Conservation (phyloP, 2,329 filamentous ascomycete genomes). For the Claviceps monticola region DNA sequence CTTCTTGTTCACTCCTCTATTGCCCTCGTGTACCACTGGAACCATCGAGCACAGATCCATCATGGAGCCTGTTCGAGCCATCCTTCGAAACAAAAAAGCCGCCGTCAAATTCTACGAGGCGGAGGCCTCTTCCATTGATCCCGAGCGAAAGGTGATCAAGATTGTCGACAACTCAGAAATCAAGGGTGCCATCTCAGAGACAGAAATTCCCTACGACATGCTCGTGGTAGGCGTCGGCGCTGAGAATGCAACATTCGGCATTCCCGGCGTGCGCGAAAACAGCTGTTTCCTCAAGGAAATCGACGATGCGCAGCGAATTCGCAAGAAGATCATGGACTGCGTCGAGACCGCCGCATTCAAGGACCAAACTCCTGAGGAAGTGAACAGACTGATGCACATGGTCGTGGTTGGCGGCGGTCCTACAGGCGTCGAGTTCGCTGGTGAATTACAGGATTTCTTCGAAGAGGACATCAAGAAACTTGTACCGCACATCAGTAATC, state of each 20-base stretch:
- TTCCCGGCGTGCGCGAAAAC: constrained; percentile 87
- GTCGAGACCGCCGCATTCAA: constrained; percentile 98
- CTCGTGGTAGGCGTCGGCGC: constrained; percentile 93
- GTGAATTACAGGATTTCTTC: constrained; percentile 98
- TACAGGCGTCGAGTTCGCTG: constrained; percentile 95
- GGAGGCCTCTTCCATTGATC: constrained; percentile 89
- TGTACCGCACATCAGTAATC: constrained; percentile 85
- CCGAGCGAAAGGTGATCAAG: constrained; percentile 74
- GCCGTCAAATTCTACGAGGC: constrained; percentile 96
- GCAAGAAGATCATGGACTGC: constrained; percentile 99
- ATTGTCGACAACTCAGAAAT: constrained; percentile 89
- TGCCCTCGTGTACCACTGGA: constrained; percentile 94
- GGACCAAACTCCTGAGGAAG: constrained; percentile 75
- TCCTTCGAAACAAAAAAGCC: constrained; percentile 87
- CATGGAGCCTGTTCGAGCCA: constrained; percentile 97
- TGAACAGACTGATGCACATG: constrained; percentile 94
- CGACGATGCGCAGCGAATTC: constrained; percentile 85
- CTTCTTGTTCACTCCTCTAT: constrained; percentile 96
- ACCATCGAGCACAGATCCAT: constrained; percentile 98
- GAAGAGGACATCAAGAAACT: constrained; percentile 96
- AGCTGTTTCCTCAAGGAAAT: constrained; percentile 99
- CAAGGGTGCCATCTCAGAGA: constrained; percentile 68
- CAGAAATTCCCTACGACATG: constrained; percentile 95
- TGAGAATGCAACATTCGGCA: constrained; percentile 97
- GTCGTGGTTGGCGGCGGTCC: constrained; percentile 88